A percentile compares a stretch with the other conserved stretches of the same genome.
phyloP scores from a whole-genome alignment of 345 rosid species.

The Raphanus sativus region DNA sequence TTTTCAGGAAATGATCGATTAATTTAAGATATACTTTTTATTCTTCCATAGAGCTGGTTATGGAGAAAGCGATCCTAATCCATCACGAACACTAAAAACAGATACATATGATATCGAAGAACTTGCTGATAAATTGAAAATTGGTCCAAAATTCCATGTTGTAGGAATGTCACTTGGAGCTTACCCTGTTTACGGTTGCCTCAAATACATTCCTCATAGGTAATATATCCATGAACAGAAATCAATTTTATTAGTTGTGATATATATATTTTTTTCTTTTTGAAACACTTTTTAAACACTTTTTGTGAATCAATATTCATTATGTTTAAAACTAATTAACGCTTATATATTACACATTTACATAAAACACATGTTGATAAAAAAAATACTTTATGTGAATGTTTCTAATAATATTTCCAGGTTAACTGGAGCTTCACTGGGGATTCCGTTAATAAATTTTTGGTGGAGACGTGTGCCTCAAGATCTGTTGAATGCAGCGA shows the following conservation, averaged over 20 bases:
- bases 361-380: not conserved
- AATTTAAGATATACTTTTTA: slow-evolving; percentile 61
- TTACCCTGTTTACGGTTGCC: slow-evolving; percentile 64
- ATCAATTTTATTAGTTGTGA: too few species aligned
- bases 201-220: slow-evolving; percentile 81
- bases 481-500: slow-evolving; percentile 38
- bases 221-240: not conserved
- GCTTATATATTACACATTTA: too few species aligned
- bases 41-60: slow-evolving; percentile 57
- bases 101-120: slow-evolving; percentile 82
- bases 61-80: slow-evolving; percentile 52
- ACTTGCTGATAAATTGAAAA: slow-evolving; percentile 70
- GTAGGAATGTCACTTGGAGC: slow-evolving; percentile 83
- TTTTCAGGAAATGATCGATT: slow-evolving; percentile 63
- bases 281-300: not conserved
- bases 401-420: slow-evolving; percentile 28
- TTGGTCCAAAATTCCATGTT: slow-evolving; percentile 69
- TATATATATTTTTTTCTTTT: too few species aligned
- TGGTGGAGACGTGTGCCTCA: slow-evolving; percentile 81
- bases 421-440: slow-evolving; percentile 64
- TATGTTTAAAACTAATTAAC: too few species aligned
- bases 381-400: too few species aligned
- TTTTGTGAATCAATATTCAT: too few species aligned
- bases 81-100: slow-evolving; percentile 58
- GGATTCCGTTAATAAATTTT: slow-evolving; percentile 66